These are phyloP conservation scores for Diaporthe citrichinensis DNA, from an alignment of 2,329 filamentous ascomycete species.

Conservation along the genomic window DNA sequence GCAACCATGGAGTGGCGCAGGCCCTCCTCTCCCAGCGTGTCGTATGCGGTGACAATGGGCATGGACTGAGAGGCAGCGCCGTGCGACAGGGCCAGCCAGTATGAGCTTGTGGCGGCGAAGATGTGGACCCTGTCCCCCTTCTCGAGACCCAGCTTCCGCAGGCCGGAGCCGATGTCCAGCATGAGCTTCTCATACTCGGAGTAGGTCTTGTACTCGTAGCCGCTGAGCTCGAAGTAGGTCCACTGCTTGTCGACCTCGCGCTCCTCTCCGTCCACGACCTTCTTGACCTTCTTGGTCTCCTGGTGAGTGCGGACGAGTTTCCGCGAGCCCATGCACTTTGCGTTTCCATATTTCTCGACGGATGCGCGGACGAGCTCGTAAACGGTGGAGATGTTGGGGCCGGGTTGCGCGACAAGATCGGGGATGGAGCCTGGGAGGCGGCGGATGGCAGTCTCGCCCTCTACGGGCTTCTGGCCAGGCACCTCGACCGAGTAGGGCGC, in stretches of 20 bases:
- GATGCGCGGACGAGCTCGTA: slow-evolving; percentile 82
- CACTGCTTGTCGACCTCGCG: slow-evolving; percentile 86
- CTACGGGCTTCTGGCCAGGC: slow-evolving; percentile 71
- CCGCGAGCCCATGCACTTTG: slow-evolving; percentile 77
- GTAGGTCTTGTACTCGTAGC: slow-evolving; percentile 83
- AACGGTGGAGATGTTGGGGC: slow-evolving; percentile 77
- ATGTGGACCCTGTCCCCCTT: slow-evolving; percentile 82
- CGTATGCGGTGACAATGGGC: slow-evolving; percentile 87
- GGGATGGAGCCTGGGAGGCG: slow-evolving; percentile 74
- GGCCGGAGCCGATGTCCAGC: slow-evolving; percentile 76
- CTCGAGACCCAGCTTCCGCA: slow-evolving; percentile 79
- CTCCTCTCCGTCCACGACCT: slow-evolving; percentile 85
- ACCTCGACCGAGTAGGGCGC: slow-evolving; percentile 79
- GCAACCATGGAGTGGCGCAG: slow-evolving; percentile 81
- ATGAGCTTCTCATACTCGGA: slow-evolving; percentile 81
- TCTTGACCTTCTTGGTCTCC: slow-evolving; percentile 92
- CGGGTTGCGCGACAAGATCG: slow-evolving; percentile 71
- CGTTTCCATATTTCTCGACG: slow-evolving; percentile 75
- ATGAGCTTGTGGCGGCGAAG: slow-evolving; percentile 79
- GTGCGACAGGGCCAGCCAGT: slow-evolving; percentile 67
- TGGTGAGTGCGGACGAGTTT: slow-evolving; percentile 82
- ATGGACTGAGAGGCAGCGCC: slow-evolving; percentile 79
- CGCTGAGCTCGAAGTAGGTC: slow-evolving; percentile 88
- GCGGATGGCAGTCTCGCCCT: slow-evolving; percentile 83
- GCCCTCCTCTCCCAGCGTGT: slow-evolving; percentile 83